A percentile compares a stretch with the other conserved stretches of the same genome.
Conservation (phyloP, 2,329 filamentous ascomycete species). For the Sporothrix humicola region DNA sequence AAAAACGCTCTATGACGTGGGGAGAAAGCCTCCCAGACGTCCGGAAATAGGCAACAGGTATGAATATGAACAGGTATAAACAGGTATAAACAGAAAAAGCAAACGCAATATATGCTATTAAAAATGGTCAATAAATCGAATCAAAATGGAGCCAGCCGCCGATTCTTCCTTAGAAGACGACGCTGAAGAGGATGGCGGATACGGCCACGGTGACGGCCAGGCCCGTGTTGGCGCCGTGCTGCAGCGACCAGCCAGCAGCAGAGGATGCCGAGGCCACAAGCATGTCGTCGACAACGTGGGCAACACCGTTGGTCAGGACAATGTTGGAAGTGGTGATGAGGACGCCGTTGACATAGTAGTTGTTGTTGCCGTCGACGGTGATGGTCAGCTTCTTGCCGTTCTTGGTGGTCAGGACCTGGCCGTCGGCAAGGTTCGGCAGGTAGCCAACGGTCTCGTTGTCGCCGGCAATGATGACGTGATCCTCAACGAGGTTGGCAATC, state of each 20-base stretch:
- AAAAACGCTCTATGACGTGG: slow-evolving; percentile 26
- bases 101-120: slow-evolving; percentile 20
- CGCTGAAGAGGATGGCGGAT: slow-evolving; percentile 13
- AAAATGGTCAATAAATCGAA: not conserved
- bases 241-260: slow-evolving; percentile 22
- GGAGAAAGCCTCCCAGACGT: slow-evolving; percentile 5
- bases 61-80: not conserved
- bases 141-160: not conserved
- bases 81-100: not conserved
- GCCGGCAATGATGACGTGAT: slow-evolving; percentile 30
- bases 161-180: not conserved
- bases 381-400: slow-evolving; percentile 34
- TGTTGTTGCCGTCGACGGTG: slow-evolving; percentile 34
- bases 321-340: slow-evolving; percentile 35
- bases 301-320: slow-evolving; percentile 35
- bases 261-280: slow-evolving; percentile 33
- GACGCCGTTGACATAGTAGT: slow-evolving; percentile 36
- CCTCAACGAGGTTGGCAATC: slow-evolving; percentile 29
- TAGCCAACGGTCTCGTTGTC: slow-evolving; percentile 32
- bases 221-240: slow-evolving; percentile 12
- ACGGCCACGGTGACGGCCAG: slow-evolving; percentile 27
- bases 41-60: not conserved
- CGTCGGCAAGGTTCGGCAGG: slow-evolving; percentile 34
- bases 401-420: slow-evolving; percentile 35
- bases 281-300: slow-evolving; percentile 33